Evolutionary conservation across 2,329 filamentous ascomycete genomes (phyloP).

Genomic region (Pestalotiopsis sp.): DNA sequence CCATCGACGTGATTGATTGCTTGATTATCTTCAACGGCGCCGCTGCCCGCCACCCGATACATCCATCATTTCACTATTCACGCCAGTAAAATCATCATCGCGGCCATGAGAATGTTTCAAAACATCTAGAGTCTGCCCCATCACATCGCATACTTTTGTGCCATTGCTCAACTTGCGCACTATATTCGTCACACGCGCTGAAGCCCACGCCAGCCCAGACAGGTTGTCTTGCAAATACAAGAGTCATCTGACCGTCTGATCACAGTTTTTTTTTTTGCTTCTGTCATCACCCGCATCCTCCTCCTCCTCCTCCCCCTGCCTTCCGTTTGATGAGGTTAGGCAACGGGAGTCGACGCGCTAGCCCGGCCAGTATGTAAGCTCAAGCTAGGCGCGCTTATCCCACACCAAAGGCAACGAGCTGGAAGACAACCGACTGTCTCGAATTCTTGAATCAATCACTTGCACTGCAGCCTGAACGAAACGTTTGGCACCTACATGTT

Average conservation of each 20-base stretch:
- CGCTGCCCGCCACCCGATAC: neutral
- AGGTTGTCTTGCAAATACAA: neutral
- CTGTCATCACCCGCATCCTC: conserved; percentile 1
- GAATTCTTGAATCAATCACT: neutral
- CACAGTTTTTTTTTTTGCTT: neutral
- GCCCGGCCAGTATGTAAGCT: conserved; percentile 1
- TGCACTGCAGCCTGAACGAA: neutral
- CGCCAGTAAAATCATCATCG: neutral
- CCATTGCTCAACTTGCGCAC: neutral
- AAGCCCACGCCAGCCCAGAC: neutral
- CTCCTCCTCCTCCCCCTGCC: neutral
- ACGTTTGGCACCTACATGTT: neutral
- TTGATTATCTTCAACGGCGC: neutral
- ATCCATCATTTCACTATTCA: neutral
- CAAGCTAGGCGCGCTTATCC: neutral
- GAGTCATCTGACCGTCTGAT: conserved; percentile 1
- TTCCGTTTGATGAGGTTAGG: neutral
- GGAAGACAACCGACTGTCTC: neutral
- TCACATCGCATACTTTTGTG: neutral
- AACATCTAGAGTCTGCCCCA: neutral
- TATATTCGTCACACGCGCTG: neutral
- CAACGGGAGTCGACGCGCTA: conserved; percentile 2
- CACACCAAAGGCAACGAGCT: neutral
- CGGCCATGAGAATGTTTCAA: neutral
- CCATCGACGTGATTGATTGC: neutral